Conservation (phyloP, 2,329 filamentous ascomycete species). For the Phialemoniopsis sp. region DNA sequence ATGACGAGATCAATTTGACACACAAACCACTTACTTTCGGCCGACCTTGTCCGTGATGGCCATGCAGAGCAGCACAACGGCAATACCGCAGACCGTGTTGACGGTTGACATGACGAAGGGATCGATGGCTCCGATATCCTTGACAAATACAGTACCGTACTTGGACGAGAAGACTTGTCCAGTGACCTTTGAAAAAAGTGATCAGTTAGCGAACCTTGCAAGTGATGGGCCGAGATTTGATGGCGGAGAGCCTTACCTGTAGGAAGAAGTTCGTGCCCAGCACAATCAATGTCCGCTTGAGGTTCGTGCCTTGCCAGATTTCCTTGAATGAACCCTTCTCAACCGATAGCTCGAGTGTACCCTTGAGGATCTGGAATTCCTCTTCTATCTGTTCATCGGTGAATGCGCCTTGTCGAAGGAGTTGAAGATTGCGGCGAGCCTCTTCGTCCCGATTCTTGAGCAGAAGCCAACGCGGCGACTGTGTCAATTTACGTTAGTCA, state of each 20-base stretch:
- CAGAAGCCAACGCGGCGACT: slow-evolving; percentile 27
- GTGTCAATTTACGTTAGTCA: too few relatives aligned
- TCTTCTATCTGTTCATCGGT: too few relatives aligned
- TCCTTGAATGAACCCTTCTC: not conserved
- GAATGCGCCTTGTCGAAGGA: too few relatives aligned
- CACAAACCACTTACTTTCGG: slow-evolving; percentile 1
- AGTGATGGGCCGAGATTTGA: too few relatives aligned
- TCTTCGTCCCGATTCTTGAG: slow-evolving; percentile 29
- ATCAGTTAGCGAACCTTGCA: too few relatives aligned
- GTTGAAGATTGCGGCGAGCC: slow-evolving; percentile 17
- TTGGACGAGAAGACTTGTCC: slow-evolving; percentile 21
- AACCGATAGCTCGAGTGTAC: too few relatives aligned
- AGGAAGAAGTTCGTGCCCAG: slow-evolving; percentile 22
- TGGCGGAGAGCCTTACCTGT: too few relatives aligned
- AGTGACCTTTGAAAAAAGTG: too few relatives aligned
- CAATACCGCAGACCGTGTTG: too few relatives aligned
- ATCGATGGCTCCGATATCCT: slow-evolving; percentile 19
- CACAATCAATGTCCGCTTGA: slow-evolving; percentile 9
- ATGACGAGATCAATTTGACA: too few relatives aligned
- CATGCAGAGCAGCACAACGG: not conserved
- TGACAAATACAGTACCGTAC: slow-evolving; percentile 24
- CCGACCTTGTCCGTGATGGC: slow-evolving; percentile 4
- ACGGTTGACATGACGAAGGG: slow-evolving; percentile 17
- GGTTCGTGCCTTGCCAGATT: slow-evolving; percentile 2
- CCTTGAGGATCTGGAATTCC: too few relatives aligned